Evolutionary conservation across 495 filamentous ascomycete genomes (phyloP), one percentile per base, ranked within the genome.

Genomic region (Lasiosphaeris hirsuta): DNA sequence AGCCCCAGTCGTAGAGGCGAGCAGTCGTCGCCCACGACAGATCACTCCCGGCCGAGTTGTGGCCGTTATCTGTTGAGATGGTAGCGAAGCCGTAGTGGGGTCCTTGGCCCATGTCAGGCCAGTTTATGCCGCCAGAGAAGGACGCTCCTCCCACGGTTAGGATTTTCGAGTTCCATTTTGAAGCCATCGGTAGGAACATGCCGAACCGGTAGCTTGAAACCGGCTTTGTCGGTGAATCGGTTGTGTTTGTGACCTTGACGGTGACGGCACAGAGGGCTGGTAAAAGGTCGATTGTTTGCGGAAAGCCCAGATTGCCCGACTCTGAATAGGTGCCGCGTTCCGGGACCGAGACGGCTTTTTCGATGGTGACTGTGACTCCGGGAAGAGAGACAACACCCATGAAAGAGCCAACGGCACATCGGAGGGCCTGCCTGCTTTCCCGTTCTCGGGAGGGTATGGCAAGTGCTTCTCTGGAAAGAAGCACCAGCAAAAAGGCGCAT

Each of bases 11-110:
- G 37, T 66, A 67, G 18, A 60, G 53, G 48, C 59, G 58, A 36
- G 72, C 69, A 1, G 75, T 72, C 2, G 76, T 68, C 2, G 78
- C 76, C 82, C 81, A 85, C 3, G 68, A 64, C 7, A 74, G 68
- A 57, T 80, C 75, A 10, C 57, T 59, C 15, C 63, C 42, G 10
- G 70, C 66, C 3, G 73, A 76, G 54, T 74, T 79, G 60, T 85
- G 81, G 0, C 82, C 83, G 10, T 78, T 81, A 64, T 85, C 77
- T 1, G 81, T 85, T 11, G 79, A 79, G 34, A 84, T 70, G 34
- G 73, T 67, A 10, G 81, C 81, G 53, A 82, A 81, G 19, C 81
- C 81, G 40, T 63, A 58, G 47, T 63, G 63, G 7, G 57, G 50
- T 3, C 60, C 60, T 10, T 63, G 51, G 36, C 52, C 50, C 71